Evolutionary conservation across 2,329 filamentous ascomycete genomes (phyloP).

Genomic region (Zymoseptoria ardabiliae): DNA sequence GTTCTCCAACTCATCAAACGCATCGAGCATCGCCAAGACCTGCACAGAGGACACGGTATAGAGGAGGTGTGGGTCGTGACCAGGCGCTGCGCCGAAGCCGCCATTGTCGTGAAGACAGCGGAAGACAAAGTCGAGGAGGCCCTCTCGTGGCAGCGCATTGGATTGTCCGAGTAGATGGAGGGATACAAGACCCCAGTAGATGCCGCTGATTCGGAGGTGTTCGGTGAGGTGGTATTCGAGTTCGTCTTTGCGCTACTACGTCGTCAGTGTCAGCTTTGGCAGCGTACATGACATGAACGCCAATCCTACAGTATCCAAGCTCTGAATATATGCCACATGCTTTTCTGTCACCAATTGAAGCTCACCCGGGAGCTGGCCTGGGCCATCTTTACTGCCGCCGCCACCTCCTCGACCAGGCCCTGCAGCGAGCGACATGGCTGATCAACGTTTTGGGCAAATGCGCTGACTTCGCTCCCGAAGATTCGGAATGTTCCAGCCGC

Average conservation of each 20-base stretch:
- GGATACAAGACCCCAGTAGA: slow-evolving; percentile 93
- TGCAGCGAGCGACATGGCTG: slow-evolving; percentile 51
- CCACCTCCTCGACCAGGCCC: slow-evolving; percentile 50
- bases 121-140: slow-evolving; percentile 86
- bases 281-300: slow-evolving; percentile 2
- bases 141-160: slow-evolving; percentile 69
- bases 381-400: slow-evolving; percentile 16
- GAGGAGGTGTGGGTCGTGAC: slow-evolving; percentile 91
- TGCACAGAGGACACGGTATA: slow-evolving; percentile 94
- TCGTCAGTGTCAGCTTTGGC: slow-evolving; percentile 33
- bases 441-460: background rate
- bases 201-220: slow-evolving; percentile 86
- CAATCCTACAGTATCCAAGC: slow-evolving; percentile 68
- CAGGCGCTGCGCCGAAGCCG: slow-evolving; percentile 88
- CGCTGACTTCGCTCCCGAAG: background rate
- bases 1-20: slow-evolving; percentile 71
- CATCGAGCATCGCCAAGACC: slow-evolving; percentile 80
- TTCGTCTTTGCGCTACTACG: slow-evolving; percentile 70
- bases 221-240: slow-evolving; percentile 98
- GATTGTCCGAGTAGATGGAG: slow-evolving; percentile 77
- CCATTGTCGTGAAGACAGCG: slow-evolving; percentile 86
- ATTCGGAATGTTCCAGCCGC: background rate
- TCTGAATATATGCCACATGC: slow-evolving; percentile 90
- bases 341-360: slow-evolving; percentile 50
- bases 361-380: slow-evolving; percentile 35